Conservation (phyloP, 2,329 filamentous ascomycete species). For the Ophiosphaerella narmari region DNA sequence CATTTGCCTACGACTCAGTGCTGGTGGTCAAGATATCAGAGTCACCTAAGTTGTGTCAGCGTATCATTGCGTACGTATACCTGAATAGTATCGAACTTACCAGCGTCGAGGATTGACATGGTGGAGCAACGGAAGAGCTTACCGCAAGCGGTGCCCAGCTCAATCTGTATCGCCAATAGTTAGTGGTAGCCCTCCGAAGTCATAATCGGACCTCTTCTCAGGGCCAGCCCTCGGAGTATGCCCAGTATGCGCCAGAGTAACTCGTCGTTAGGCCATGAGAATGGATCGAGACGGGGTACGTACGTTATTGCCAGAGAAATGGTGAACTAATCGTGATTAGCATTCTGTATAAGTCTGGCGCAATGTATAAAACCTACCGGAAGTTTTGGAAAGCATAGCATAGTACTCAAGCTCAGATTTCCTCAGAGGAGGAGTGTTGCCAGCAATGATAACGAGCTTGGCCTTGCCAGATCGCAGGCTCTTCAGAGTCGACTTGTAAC, state of each 20-base stretch:
- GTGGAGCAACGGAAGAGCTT: slow-evolving; percentile 98
- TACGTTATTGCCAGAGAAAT: slow-evolving; percentile 99
- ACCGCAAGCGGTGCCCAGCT: slow-evolving; percentile 96
- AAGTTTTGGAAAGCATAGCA: slow-evolving; percentile 74
- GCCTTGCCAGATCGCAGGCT: slow-evolving; percentile 90
- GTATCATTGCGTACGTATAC: not conserved
- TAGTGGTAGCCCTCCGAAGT: slow-evolving; percentile 87
- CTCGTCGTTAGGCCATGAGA: slow-evolving; percentile 48
- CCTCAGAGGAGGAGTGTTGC: slow-evolving; percentile 96
- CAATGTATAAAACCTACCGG: slow-evolving; percentile 36
- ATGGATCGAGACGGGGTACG: slow-evolving; percentile 55
- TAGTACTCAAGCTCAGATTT: slow-evolving; percentile 94
- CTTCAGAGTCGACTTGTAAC: slow-evolving; percentile 91
- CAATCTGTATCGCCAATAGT: slow-evolving; percentile 73
- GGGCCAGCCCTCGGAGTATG: slow-evolving; percentile 63
- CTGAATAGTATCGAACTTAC: slow-evolving; percentile 44
- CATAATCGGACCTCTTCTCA: slow-evolving; percentile 83
- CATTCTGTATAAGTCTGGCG: not conserved
- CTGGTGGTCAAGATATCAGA: slow-evolving; percentile 92
- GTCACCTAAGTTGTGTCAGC: slow-evolving; percentile 55
- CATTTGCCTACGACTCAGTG: slow-evolving; percentile 36
- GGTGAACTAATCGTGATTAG: slow-evolving; percentile 68
- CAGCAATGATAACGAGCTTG: slow-evolving; percentile 94
- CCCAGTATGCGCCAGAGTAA: slow-evolving; percentile 23
- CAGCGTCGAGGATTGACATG: slow-evolving; percentile 95